Evolutionary conservation across 371 early-diverging fungal genomes (phyloP).

Genomic region (Batkoa obscura): DNA sequence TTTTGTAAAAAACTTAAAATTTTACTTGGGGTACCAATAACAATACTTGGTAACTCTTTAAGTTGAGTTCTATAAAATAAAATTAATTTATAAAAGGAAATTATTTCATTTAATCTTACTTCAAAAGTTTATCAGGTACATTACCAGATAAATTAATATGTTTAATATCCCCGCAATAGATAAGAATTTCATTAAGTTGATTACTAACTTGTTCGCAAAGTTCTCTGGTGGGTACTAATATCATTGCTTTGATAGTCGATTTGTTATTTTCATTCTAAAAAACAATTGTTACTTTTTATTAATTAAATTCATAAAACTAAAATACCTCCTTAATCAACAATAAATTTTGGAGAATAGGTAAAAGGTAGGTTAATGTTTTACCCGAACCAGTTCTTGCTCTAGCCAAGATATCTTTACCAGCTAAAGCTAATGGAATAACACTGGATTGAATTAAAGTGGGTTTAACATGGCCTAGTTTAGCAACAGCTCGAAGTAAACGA

Average conservation of each 20-base stretch:
- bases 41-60: constrained; percentile 39
- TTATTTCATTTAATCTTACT: constrained; percentile 16
- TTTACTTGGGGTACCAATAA: constrained; percentile 68
- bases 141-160: constrained; percentile 53
- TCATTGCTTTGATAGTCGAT: constrained; percentile 15
- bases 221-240: constrained; percentile 94
- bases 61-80: constrained; percentile 1
- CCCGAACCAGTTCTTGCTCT: constrained; percentile 98
- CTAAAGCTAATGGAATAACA: constrained; percentile 84
- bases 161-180: constrained; percentile 48
- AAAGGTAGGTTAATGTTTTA: constrained; percentile 93
- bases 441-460: constrained; percentile 92
- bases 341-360: constrained; percentile 86
- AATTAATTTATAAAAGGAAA: not conserved
- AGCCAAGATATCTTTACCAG: constrained; percentile 94
- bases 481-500: constrained; percentile 68
- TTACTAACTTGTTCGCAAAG: constrained; percentile 80
- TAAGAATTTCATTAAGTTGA: constrained; percentile 44
- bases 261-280: not conserved
- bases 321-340: constrained; percentile 38
- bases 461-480: constrained; percentile 46
- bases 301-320: not conserved
- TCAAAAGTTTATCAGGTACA: constrained; percentile 32
- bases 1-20: constrained; percentile 48
- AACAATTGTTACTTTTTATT: not conserved